Base-by-base conservation (phyloP, 441 rosid genomes). In the Manihot esculenta region DNA sequence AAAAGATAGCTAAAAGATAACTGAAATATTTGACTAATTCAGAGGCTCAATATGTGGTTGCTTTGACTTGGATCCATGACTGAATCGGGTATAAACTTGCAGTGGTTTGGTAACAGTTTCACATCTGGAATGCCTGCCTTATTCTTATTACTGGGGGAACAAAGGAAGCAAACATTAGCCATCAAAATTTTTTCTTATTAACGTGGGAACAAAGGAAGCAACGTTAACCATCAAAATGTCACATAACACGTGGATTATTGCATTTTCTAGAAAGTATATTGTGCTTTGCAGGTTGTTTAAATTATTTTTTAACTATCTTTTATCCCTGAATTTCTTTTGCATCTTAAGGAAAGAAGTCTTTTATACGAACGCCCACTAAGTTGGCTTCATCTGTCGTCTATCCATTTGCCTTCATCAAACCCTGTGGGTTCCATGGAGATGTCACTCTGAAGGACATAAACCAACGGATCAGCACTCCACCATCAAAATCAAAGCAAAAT, bases 371-470 rank as follows among this genome's bases (percentile, higher is more conserved):
- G 5, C 84, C 97, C 47, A 78, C 93, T 7, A 88, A 83, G 80
- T 81, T 84, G 72, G 84, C 96, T 61, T 90, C 96, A 35, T 90
- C 95, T 3, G 82, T 92, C 54, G 91, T 87, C 55, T 89, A 91
- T 72, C 99, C 99, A 48, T 95, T 95, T 84, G 91, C 89, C 61
- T 89, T 95, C 76, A 84, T 95, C 81, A 95, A 95, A 78, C 99
- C 99, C 21, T 90, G 93, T 58, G 91, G 92, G 1, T 80, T 86
- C 76, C 97, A 87, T 20, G 98, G 98, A 49, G 95, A 88, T 68
- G 93, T 95, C 62, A 95, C 99, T 38, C 84, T 95, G 50, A 89
- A 91, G 79, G 99, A 95, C 82, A 95, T 92, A 73, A 95, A 95
- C 84, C 92, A 86, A 82, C 79, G 84, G 64, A 92, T 95, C 59